A percentile compares a stretch with the other conserved stretches of the same genome.
phyloP scores from a whole-genome alignment of 345 rosid species.

The Eucalyptus cloeziana region DNA sequence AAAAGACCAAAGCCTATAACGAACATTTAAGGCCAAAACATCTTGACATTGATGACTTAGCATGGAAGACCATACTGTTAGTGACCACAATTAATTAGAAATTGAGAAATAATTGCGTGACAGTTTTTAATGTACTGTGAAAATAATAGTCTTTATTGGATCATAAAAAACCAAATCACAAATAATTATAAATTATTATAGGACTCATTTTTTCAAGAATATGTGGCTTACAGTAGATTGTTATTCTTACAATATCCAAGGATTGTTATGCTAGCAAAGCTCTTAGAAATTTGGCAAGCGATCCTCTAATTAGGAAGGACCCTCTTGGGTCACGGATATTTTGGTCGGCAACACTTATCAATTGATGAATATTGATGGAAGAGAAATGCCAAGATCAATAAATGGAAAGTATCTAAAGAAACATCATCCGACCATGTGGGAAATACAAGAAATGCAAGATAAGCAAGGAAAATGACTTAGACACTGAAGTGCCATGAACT shows the following conservation, averaged over 20 bases:
- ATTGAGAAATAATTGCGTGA: too few relatives aligned
- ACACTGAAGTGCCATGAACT: too few relatives aligned
- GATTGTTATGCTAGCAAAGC: fast-evolving
- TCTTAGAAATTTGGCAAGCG: neutral
- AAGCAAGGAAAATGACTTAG: too few relatives aligned
- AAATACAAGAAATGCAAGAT: neutral
- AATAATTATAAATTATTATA: too few relatives aligned
- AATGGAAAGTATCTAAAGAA: neutral
- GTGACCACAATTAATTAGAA: fast-evolving
- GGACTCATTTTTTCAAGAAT: too few relatives aligned
- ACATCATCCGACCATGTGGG: neutral
- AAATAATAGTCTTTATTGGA: fast-evolving
- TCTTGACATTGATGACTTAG: neutral
- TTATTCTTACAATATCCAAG: too few relatives aligned
- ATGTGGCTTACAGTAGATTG: too few relatives aligned
- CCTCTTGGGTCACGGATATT: neutral
- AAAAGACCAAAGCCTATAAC: neutral
- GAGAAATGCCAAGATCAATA: neutral
- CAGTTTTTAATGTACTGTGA: too few relatives aligned
- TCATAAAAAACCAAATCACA: too few relatives aligned
- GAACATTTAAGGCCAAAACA: neutral
- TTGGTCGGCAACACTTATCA: fast-evolving
- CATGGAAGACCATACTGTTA: neutral
- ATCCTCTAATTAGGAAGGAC: neutral
- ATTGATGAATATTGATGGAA: neutral